A percentile compares a stretch with the other conserved stretches of the same genome.
Conservation (phyloP, 768 basidiomycete genomes). For the Lentinula sp. region DNA sequence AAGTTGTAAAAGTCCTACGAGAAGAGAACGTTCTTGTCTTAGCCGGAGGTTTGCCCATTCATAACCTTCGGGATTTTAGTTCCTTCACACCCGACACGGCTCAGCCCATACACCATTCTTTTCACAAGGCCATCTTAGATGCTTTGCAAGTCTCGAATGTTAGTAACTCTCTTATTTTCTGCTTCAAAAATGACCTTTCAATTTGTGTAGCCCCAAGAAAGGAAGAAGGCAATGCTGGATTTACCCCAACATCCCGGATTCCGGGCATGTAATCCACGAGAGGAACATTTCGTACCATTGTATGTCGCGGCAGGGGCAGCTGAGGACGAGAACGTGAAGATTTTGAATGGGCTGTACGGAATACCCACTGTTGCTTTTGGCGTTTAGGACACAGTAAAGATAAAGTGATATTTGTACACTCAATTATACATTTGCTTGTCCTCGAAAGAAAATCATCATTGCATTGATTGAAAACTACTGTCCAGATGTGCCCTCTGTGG, state of each 20-base stretch:
- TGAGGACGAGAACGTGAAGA: constrained; percentile 42
- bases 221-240: constrained; percentile 48
- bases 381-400: constrained; percentile 18
- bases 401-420: background rate
- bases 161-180: constrained; percentile 15
- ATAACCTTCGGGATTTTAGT: constrained; percentile 54
- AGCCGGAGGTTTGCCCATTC: constrained; percentile 64
- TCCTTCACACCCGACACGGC: constrained; percentile 47
- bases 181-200: background rate
- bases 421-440: background rate
- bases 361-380: constrained; percentile 66
- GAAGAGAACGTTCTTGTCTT: constrained; percentile 62
- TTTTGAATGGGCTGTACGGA: constrained; percentile 50
- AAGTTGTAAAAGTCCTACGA: constrained; percentile 55
- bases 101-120: constrained; percentile 40
- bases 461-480: background rate
- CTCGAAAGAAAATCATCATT: background rate
- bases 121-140: constrained; percentile 52
- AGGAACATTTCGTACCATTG: constrained; percentile 78
- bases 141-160: constrained; percentile 49
- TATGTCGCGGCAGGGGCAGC: constrained; percentile 75
- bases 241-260: constrained; percentile 58
- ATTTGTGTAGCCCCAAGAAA: constrained; percentile 34
- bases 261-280: constrained; percentile 63
- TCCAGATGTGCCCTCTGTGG: constrained; percentile 20